Evolutionary conservation across 345 rosid species (phyloP).

Genomic region (Sisymbrium irio): DNA sequence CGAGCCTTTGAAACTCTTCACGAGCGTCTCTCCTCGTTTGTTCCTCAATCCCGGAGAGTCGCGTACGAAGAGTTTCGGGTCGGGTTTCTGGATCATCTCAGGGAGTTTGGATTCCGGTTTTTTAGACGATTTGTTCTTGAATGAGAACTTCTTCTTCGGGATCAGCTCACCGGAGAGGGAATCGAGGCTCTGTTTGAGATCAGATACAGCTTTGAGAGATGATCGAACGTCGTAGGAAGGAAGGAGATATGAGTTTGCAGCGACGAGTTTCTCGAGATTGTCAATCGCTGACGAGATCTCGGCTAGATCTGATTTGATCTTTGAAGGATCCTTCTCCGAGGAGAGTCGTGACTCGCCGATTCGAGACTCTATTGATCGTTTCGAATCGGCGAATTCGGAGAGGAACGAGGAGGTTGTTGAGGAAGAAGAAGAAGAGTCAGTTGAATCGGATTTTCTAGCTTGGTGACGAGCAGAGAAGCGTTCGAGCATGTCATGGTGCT

Average conservation of each 20-base stretch:
- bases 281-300: conserved; percentile 57
- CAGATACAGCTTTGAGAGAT: conserved; percentile 61
- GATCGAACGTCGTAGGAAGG: conserved; percentile 82
- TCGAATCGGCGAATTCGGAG: conserved; percentile 56
- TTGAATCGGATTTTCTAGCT: conserved; percentile 46
- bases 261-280: conserved; percentile 68
- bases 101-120: conserved; percentile 31
- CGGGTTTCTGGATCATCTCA: conserved; percentile 21
- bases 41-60: conserved; percentile 71
- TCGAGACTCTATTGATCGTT: conserved; percentile 50
- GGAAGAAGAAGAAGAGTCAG: conserved; percentile 33
- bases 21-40: conserved; percentile 42
- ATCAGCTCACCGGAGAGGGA: conserved; percentile 41
- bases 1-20: conserved; percentile 46
- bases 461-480: conserved; percentile 79
- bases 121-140: conserved; percentile 55
- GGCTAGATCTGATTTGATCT: conserved; percentile 46
- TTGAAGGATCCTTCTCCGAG: conserved; percentile 36
- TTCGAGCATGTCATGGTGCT: conserved; percentile 72
- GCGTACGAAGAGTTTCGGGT: conserved; percentile 29
- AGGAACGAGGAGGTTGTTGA: conserved; percentile 58
- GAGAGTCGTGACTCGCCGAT: conserved; percentile 39
- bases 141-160: conserved; percentile 75
- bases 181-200: conserved; percentile 67
- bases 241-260: conserved; percentile 66